A percentile compares a stretch with the other conserved stretches of the same genome.
Evolutionary conservation across 345 rosid genomes (phyloP).

Genomic region (Brassica incana): DNA sequence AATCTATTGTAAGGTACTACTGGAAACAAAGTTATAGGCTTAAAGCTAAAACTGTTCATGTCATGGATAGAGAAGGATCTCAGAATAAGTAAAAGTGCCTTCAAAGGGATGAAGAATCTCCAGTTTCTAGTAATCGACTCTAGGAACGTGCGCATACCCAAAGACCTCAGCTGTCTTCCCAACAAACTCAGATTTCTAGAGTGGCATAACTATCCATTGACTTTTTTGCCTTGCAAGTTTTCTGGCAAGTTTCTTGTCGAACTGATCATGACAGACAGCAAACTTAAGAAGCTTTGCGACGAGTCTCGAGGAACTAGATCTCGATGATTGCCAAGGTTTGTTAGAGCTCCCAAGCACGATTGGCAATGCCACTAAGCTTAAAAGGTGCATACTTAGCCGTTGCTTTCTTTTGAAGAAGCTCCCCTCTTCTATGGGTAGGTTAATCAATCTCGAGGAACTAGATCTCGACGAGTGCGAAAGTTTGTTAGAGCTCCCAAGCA

Average conservation of each 20-base stretch:
- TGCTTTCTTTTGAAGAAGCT: no score
- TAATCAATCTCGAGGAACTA: no score
- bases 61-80: not conserved
- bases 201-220: not conserved
- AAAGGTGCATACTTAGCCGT: not conserved
- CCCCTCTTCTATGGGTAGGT: no score
- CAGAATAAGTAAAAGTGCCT: not conserved
- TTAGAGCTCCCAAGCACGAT: constrained; percentile 7
- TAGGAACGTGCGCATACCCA: not conserved
- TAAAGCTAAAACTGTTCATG: not conserved
- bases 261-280: not conserved
- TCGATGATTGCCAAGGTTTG: not conserved
- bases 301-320: not conserved
- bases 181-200: not conserved
- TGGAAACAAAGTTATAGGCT: not conserved
- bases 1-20: not conserved
- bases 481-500: not conserved
- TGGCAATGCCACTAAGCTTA: constrained; percentile 18
- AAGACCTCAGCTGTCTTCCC: not conserved
- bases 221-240: constrained; percentile 6
- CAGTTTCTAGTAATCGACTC: not conserved
- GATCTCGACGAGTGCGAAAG: no score
- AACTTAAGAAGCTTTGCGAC: constrained; percentile 21
- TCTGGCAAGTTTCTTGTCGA: constrained; percentile 15
- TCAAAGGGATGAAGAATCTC: not conserved